Base-by-base conservation (phyloP, 768 basidiomycete genomes). In the Rhizopogon rudus region DNA sequence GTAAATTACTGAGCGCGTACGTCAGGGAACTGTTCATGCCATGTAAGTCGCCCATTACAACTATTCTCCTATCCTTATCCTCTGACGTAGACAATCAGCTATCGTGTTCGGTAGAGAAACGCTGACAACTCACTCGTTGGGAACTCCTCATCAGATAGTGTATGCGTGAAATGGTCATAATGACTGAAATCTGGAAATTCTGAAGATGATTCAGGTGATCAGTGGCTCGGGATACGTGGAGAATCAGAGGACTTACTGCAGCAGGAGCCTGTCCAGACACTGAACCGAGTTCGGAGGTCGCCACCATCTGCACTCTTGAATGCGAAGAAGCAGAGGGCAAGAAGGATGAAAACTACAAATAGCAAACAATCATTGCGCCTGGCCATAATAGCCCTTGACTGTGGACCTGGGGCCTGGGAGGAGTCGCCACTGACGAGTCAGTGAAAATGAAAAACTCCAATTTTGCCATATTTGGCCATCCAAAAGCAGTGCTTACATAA, bases 11-110 rank as follows among this genome's bases (percentile, higher is more conserved):
- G 12, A 40, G 35, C 12, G 71, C 87, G 54, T 52, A 92, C 90
- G 81, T 74, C 4, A 97, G 70, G 0, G 85, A 79, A 6, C 76
- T 65, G 51, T 80, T 77, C 82, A 87, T 91, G 44, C 91, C 92
- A 75, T 98, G 95, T 6, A 97, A 77, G 63, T 98, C 95, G 7
- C 94, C 95, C 12, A 97, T 73, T 57, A 93, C 71, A 42, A 98
- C 82, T 28, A 88, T 73, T 14, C 92, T 82, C 58, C 68, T 75
- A 28, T 71, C 62, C 3, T 77, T 67, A 13, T 80, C 74, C 55
- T 78, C 88, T 88, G 48, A 10, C n/a, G 31, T 39, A 25, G 25
- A 25, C 3, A n/a, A n/a, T 25, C 33, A 50, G 40, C 25, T 8
- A 13, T 13, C 35, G 28, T 8, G 40, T 7, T 5, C 44, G 42